phyloP scores from a whole-genome alignment of 108 stramenopile species.

The Mediolabrus comicus region DNA sequence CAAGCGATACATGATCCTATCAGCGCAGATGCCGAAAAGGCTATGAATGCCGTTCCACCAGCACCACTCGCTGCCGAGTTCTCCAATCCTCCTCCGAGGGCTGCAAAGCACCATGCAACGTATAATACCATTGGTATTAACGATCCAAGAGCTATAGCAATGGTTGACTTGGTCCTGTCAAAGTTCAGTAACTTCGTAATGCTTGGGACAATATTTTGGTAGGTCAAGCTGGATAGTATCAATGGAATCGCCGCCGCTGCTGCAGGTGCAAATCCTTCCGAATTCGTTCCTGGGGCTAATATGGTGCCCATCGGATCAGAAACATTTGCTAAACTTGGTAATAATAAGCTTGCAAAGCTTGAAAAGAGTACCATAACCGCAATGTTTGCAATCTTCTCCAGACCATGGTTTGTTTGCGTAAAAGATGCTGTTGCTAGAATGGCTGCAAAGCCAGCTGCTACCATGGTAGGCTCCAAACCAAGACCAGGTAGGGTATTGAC shows the following conservation, averaged over 20 bases:
- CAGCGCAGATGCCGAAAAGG: constrained; percentile 60
- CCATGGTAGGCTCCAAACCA: constrained; percentile 20
- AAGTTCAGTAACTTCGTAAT: constrained; percentile 66
- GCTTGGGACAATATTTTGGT: constrained; percentile 82
- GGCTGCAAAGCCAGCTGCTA: constrained; percentile 17
- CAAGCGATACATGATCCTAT: constrained; percentile 59
- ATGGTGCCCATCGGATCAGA: constrained; percentile 55
- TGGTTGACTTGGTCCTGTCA: constrained; percentile 51
- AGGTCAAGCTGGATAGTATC: constrained; percentile 54
- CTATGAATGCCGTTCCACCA: constrained; percentile 45
- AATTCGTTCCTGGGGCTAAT: constrained; percentile 24
- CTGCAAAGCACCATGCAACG: constrained; percentile 68
- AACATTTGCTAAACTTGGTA: constrained; percentile 62
- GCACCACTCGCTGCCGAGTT: constrained; percentile 16
- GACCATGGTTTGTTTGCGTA: constrained; percentile 42
- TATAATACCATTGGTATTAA: constrained; percentile 69
- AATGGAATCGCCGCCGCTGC: constrained; percentile 51
- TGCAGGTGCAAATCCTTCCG: constrained; percentile 12
- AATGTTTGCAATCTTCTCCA: constrained; percentile 52
- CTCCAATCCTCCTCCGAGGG: constrained; percentile 58
- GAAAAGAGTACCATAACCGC: constrained; percentile 60
- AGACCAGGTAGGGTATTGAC: constrained; percentile 20
- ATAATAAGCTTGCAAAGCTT: constrained; percentile 50
- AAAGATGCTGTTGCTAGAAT: constrained; percentile 35
- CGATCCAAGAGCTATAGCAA: constrained; percentile 62